These are phyloP conservation scores for Botryosphaeria dothidea DNA, from an alignment of 2,329 filamentous ascomycete genomes.

Conservation along the genomic window DNA sequence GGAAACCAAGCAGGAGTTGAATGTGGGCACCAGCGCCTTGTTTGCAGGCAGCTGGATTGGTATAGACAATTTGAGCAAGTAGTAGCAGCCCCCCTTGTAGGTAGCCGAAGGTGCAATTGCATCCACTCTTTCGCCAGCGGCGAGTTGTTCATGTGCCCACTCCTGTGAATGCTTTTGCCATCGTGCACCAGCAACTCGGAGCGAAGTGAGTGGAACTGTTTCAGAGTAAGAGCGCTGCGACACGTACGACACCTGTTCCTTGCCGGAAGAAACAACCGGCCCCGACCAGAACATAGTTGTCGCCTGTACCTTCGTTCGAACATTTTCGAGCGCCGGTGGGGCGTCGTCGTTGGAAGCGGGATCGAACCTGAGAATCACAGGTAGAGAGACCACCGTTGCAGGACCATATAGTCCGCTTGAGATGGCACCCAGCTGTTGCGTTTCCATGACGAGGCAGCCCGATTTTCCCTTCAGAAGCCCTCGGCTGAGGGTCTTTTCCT, in stretches of 20 bases:
- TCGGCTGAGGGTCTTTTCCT: not conserved
- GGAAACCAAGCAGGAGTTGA: not conserved
- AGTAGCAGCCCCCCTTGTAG: not conserved
- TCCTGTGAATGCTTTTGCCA: not conserved
- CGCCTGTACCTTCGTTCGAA: not conserved
- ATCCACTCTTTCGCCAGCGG: not conserved
- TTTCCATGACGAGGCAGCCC: not conserved
- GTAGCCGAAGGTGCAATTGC: not conserved
- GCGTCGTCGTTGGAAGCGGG: not conserved
- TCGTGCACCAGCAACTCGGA: not conserved
- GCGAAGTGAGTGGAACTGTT: not conserved
- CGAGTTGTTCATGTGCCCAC: not conserved
- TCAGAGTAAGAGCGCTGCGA: not conserved
- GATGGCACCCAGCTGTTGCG: not conserved
- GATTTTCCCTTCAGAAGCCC: not conserved
- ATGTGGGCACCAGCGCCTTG: constrained; percentile 1
- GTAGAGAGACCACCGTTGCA: not conserved
- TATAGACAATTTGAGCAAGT: not conserved
- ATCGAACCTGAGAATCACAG: not conserved
- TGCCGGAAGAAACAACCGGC: not conserved
- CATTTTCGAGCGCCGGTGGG: not conserved
- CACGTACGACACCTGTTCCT: no score
- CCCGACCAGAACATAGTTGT: not conserved
- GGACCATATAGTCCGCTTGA: not conserved
- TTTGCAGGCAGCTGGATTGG: not conserved